Conservation (phyloP, 495 filamentous ascomycete genomes). For the Darksidea phi region DNA sequence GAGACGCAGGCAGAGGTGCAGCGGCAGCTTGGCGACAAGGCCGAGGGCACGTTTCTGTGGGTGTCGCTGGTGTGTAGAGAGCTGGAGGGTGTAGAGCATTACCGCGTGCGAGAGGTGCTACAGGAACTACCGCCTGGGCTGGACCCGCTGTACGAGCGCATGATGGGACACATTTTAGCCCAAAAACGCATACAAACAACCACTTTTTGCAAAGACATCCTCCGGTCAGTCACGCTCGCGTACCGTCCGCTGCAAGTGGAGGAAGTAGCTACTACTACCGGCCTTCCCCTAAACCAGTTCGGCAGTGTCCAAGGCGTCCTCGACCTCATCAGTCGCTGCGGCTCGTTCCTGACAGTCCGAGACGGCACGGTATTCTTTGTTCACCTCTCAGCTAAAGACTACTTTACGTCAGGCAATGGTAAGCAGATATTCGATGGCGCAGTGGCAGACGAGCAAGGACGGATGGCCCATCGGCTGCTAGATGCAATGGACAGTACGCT, state of each 20-base stretch:
- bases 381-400: constrained; percentile 22
- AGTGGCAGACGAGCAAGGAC: constrained; percentile 13
- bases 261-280: constrained; percentile 12
- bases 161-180: constrained; percentile 38
- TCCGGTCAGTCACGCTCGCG: constrained; percentile 10
- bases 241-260: constrained; percentile 13
- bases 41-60: constrained; percentile 26
- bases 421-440: constrained; percentile 25
- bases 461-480: constrained; percentile 10
- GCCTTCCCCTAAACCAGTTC: constrained; percentile 1
- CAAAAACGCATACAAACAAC: constrained; percentile 35
- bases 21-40: constrained; percentile 14
- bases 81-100: constrained; percentile 21
- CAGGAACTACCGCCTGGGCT: constrained; percentile 38
- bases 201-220: constrained; percentile 16
- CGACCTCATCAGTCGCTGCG: constrained; percentile 19
- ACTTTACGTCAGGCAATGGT: constrained; percentile 8
- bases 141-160: constrained; percentile 39
- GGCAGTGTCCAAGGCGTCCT: constrained; percentile 8
- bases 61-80: constrained; percentile 30
- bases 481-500: constrained; percentile 19
- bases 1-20: constrained; percentile 3
- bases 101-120: constrained; percentile 4
- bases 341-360: constrained; percentile 17
- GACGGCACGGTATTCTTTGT: constrained; percentile 15